Evolutionary conservation across 139 green algal genomes (phyloP).

Genomic region (Pleodorina starrii): DNA sequence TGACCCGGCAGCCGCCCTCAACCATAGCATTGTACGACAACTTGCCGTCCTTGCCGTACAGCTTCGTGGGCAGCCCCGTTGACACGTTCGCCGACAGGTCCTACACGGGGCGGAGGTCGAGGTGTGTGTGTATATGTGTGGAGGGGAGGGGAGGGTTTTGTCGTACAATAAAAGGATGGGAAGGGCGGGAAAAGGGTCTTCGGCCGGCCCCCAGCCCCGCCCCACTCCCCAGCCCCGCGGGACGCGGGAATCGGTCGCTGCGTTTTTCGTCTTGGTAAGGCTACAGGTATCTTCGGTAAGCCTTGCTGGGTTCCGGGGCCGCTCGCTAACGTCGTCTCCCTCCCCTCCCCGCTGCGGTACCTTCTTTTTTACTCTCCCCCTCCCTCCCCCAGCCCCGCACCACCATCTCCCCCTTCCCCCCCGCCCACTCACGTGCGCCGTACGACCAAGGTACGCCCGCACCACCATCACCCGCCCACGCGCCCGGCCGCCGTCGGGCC

Average conservation of each 20-base stretch:
- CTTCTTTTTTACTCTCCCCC: too few relatives aligned
- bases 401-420: too few relatives aligned
- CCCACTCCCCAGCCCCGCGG: too few relatives aligned
- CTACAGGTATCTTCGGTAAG: too few relatives aligned
- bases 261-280: too few relatives aligned
- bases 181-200: background rate
- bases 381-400: too few relatives aligned
- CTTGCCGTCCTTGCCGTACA: constrained; percentile 57
- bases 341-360: too few relatives aligned
- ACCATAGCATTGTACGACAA: background rate
- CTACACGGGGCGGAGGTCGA: background rate
- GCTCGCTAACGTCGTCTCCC: too few relatives aligned
- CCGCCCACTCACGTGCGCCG: constrained; percentile 30
- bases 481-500: background rate
- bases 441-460: constrained; percentile 69
- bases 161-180: background rate
- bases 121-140: too few relatives aligned
- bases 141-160: background rate
- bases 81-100: constrained; percentile 41
- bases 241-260: too few relatives aligned
- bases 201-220: too few relatives aligned
- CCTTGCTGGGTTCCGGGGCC: too few relatives aligned
- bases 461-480: constrained; percentile 65
- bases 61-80: constrained; percentile 12
- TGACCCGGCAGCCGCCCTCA: constrained; percentile 45